Conservation (phyloP, 1,139 yeast genomes). For the Suhomyces yuchorum region DNA sequence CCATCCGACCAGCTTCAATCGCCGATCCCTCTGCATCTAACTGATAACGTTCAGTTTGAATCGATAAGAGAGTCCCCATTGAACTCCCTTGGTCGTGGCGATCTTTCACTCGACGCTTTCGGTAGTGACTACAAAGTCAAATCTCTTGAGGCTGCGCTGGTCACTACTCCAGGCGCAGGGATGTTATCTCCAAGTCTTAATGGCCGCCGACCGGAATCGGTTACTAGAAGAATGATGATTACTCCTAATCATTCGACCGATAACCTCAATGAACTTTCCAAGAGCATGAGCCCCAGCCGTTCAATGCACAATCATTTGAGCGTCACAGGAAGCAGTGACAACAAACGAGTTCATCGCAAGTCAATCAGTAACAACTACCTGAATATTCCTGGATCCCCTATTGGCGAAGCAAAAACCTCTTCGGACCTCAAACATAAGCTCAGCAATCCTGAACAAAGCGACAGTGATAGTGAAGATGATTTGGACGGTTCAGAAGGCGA, state of each 20-base stretch:
- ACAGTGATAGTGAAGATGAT: slow-evolving; percentile 19
- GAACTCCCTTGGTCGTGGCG: slow-evolving; percentile 72
- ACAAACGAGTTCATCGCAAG: slow-evolving; percentile 25
- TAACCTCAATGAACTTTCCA: slow-evolving; percentile 19
- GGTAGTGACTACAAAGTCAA: slow-evolving; percentile 23
- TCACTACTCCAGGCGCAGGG: slow-evolving; percentile 11
- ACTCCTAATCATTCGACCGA: slow-evolving; percentile 26
- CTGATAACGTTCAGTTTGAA: slow-evolving; percentile 51
- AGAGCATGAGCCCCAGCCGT: slow-evolving; percentile 26
- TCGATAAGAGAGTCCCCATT: slow-evolving; percentile 60
- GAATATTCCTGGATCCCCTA: slow-evolving; percentile 7
- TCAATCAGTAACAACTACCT: slow-evolving; percentile 18
- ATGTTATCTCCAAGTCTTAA: slow-evolving; percentile 5
- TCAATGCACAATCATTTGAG: slow-evolving; percentile 21
- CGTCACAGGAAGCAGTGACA: slow-evolving; percentile 21
- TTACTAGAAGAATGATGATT: slow-evolving; percentile 15
- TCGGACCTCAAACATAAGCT: slow-evolving; percentile 12
- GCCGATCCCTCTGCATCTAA: slow-evolving; percentile 12
- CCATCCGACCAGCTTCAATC: slow-evolving; percentile 5
- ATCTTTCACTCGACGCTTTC: slow-evolving; percentile 60
- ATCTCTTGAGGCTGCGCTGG: slow-evolving; percentile 14
- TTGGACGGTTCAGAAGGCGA: slow-evolving; percentile 15
- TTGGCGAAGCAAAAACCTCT: slow-evolving; percentile 12
- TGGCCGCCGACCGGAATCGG: slow-evolving; percentile 13
- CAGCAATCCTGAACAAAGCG: slow-evolving; percentile 12